phyloP scores from a whole-genome alignment of 75 land plant genomes.

The Pinus taeda region DNA sequence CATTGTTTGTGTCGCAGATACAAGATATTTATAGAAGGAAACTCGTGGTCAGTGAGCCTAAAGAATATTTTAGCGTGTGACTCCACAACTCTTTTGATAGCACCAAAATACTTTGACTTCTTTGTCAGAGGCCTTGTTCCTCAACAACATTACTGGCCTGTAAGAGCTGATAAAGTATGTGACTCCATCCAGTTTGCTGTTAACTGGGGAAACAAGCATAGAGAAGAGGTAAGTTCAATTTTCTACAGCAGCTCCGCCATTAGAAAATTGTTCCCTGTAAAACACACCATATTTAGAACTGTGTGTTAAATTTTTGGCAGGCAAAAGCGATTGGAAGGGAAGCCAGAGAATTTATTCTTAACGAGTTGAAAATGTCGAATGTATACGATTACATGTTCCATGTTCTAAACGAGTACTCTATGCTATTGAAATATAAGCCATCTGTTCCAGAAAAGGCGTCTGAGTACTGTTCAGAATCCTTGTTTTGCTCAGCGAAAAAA shows the following conservation, averaged over 20 bases:
- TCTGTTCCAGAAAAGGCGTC: conserved; percentile 4
- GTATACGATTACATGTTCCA: conserved; percentile 53
- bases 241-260: too few relatives aligned
- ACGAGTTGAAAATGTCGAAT: conserved; percentile 24
- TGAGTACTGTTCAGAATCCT: conserved; percentile 10
- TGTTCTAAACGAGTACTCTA: conserved; percentile 28
- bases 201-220: conserved; percentile 21
- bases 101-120: conserved; percentile 16
- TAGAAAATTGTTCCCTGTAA: too few relatives aligned
- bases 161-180: conserved; percentile 5
- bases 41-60: conserved; percentile 28
- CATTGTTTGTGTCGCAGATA: conserved; percentile 1
- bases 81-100: conserved; percentile 14
- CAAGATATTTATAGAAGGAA: conserved; percentile 25
- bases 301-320: conserved; percentile 1
- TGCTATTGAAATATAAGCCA: conserved; percentile 27
- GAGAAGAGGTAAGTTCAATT: conserved; percentile 9
- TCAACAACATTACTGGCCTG: conserved; percentile 13
- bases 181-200: conserved; percentile 16
- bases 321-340: conserved; percentile 22
- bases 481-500: conserved; percentile 6
- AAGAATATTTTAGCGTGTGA: conserved; percentile 25
- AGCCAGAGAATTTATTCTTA: conserved; percentile 16
- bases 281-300: too few relatives aligned
- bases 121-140: conserved; percentile 16